These are phyloP conservation scores for Yamadazyma spencermartinsiae DNA, from an alignment of 1,139 yeast species.

Conservation along the genomic window DNA sequence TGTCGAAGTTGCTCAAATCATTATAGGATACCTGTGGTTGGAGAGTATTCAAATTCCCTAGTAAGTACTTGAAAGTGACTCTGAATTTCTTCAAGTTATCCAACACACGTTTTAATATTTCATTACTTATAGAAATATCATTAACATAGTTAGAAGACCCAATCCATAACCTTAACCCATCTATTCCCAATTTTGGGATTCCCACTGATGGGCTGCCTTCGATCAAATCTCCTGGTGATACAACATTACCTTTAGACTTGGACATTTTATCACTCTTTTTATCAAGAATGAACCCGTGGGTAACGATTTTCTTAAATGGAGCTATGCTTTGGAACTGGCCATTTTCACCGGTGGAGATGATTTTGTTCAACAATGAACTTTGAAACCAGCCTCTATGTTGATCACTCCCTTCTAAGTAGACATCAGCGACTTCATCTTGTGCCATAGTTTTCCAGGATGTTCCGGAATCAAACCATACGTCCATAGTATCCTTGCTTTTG, in stretches of 20 bases:
- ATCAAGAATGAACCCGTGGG: slow-evolving; percentile 93
- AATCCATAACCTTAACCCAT: slow-evolving; percentile 88
- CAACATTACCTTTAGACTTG: slow-evolving; percentile 83
- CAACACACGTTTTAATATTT: slow-evolving; percentile 70
- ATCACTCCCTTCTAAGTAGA: slow-evolving; percentile 91
- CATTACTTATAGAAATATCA: slow-evolving; percentile 76
- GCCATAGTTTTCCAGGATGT: slow-evolving; percentile 80
- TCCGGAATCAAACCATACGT: slow-evolving; percentile 99
- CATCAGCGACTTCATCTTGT: slow-evolving; percentile 55
- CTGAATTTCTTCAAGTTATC: slow-evolving; percentile 81
- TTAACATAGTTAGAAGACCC: slow-evolving; percentile 85
- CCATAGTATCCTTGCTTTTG: slow-evolving; percentile 91
- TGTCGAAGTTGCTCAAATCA: slow-evolving; percentile 59
- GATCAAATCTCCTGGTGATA: slow-evolving; percentile 67
- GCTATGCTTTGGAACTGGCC: slow-evolving; percentile 46
- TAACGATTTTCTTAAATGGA: slow-evolving; percentile 75
- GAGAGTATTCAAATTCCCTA: slow-evolving; percentile 71
- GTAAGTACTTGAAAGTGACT: slow-evolving; percentile 73
- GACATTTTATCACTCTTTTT: slow-evolving; percentile 90
- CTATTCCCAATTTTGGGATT: slow-evolving; percentile 79
- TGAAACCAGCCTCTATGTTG: slow-evolving; percentile 99
- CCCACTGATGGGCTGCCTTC: slow-evolving; percentile 58
- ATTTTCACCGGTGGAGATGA: slow-evolving; percentile 49
- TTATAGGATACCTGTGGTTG: slow-evolving; percentile 27
- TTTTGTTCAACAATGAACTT: slow-evolving; percentile 80